These are phyloP conservation scores for Fomitopsis betulina DNA, from an alignment of 1,284 basidiomycete genomes.

Conservation along the genomic window DNA sequence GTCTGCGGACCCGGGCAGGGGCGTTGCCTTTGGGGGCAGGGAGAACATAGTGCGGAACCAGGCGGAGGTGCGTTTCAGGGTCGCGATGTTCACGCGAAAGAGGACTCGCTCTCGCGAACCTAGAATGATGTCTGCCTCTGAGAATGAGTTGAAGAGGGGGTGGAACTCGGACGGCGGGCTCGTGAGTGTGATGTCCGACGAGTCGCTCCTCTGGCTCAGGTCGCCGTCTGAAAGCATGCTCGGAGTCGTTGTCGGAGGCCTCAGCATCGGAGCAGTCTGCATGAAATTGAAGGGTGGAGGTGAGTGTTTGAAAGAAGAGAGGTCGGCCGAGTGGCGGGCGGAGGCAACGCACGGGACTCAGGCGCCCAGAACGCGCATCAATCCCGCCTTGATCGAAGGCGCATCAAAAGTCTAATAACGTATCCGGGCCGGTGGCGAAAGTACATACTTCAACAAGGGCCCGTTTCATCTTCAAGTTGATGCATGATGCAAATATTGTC, in stretches of 20 bases:
- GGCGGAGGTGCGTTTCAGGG: slow-evolving; percentile 56
- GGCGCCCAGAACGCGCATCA: neutral
- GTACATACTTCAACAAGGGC: neutral
- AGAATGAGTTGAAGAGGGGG: slow-evolving; percentile 39
- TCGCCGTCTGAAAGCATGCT: neutral
- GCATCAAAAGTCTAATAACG: neutral
- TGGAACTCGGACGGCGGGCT: slow-evolving; percentile 24
- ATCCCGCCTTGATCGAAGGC: neutral
- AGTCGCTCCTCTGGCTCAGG: neutral
- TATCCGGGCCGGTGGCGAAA: too few relatives aligned
- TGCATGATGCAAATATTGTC: too few relatives aligned
- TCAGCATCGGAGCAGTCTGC: neutral
- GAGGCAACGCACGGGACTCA: neutral
- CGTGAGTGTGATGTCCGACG: neutral
- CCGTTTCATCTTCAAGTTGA: neutral
- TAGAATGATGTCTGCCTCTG: slow-evolving; percentile 46
- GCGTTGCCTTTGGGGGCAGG: slow-evolving; percentile 38
- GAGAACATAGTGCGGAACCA: slow-evolving; percentile 59
- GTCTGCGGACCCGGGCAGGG: slow-evolving; percentile 23
- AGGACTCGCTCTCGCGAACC: slow-evolving; percentile 38
- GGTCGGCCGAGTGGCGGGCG: too few relatives aligned
- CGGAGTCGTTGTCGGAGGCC: neutral
- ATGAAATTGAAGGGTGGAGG: neutral
- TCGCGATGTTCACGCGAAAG: slow-evolving; percentile 55
- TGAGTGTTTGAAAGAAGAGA: neutral